These are phyloP conservation scores for Leptographium galeiforme DNA, from an alignment of 2,329 filamentous ascomycete species.

Conservation along the genomic window DNA sequence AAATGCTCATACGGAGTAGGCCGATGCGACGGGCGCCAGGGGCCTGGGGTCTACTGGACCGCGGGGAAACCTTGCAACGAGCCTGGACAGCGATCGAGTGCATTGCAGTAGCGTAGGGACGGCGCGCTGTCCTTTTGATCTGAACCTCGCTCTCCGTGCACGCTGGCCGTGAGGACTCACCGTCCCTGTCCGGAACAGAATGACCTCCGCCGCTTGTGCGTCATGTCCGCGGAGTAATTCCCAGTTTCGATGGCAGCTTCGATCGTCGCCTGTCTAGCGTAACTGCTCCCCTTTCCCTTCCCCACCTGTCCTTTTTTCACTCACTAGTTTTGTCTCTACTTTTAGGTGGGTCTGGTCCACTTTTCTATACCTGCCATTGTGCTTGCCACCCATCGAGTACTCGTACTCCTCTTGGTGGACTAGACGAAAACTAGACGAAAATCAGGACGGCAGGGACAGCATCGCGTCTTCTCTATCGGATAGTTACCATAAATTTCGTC, in stretches of 20 bases:
- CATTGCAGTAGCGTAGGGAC: background rate
- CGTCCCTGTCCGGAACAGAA: background rate
- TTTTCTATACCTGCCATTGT: too few relatives aligned
- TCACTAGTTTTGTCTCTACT: background rate
- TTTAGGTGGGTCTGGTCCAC: too few relatives aligned
- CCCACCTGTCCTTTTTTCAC: background rate
- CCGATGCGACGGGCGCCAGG: background rate
- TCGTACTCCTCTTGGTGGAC: too few relatives aligned
- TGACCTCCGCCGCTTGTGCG: background rate
- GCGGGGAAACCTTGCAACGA: constrained; percentile 1
- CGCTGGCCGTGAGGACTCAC: background rate
- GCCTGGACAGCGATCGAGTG: background rate
- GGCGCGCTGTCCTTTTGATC: background rate
- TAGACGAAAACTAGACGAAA: too few relatives aligned
- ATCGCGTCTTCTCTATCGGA: too few relatives aligned
- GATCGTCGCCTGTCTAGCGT: background rate
- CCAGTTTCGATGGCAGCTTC: background rate
- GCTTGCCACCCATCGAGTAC: too few relatives aligned
- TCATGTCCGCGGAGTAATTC: background rate
- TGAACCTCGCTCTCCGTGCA: background rate
- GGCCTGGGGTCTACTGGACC: background rate
- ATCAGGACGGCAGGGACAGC: too few relatives aligned
- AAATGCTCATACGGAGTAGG: background rate
- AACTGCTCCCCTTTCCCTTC: background rate
- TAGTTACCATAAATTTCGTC: too few relatives aligned